Base-by-base conservation (phyloP, 2,329 filamentous ascomycete species). In the Colletotrichum lindemuthianum region DNA sequence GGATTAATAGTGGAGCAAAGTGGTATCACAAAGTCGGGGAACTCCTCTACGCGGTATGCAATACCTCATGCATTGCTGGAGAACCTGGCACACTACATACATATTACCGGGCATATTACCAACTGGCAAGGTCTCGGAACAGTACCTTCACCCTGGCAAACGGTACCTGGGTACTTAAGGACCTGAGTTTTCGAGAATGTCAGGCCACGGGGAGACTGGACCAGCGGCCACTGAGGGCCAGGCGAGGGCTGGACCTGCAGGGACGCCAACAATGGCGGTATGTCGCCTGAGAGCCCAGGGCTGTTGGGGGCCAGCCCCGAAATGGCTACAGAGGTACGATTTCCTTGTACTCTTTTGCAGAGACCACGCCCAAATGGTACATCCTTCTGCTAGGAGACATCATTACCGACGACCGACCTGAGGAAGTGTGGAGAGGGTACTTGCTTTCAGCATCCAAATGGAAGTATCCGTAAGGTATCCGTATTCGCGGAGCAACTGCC, bases 21-120 rank as follows among this genome's bases (percentile, higher is more conserved):
- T 64, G 43, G 57, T 49, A 64, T 64, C 44, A 64, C 57, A 39
- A 54, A 43, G 36, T 49, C 39, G 58, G 56, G 57, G 60, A 58
- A 55, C 6, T 24, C 48, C 16, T 6, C 34, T 50, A 13, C 48
- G 37, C 7, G 24, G 48, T 24, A 24, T 24, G 24, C 24, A 24
- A 4, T 24, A 24, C 24, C 11, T 24, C 33, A 43, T 15, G 40
- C 33, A 24, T 24, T 24, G 49, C 55, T 43, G 32, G 37, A 48
- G 41, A 52, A 41, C 40, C 47, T 51, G 11, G 33, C 16, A 12
- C 5, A 5, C 24, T 24, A 24, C 24, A 24, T 24, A 24, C 24
- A 3, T 24, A 24, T n/a, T n/a, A n/a, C n/a, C n/a, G n/a, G n/a
- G n/a, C n/a, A n/a, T n/a, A n/a, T n/a, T n/a, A n/a, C n/a, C n/a